Evolutionary conservation across 2,329 filamentous ascomycete genomes (phyloP), one percentile per base, ranked within the genome.

Genomic region (Pestalotiopsis sp.): DNA sequence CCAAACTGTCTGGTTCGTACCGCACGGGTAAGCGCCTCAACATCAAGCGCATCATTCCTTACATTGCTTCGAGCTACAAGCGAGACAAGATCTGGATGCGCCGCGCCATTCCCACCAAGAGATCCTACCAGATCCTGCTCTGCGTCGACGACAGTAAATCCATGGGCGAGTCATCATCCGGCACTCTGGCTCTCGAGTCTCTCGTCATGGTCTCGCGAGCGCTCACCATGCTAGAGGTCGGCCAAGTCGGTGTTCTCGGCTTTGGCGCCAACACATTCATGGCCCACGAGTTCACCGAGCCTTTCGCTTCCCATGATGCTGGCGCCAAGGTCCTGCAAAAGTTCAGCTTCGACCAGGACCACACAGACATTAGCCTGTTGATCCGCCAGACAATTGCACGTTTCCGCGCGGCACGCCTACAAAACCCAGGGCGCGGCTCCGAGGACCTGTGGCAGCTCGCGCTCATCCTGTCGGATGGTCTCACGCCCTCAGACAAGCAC

Each of bases 51-150:
- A 99, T 99, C 82, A 99, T 99, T 76, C 96, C 97, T 0, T 99
- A 99, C 83, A 98, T 99, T 74, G 96, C 97, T 1, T 98, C 95
- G 0, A 92, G 93, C 78, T 99, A 98, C 87, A 98, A 98, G 86
- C 93, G 96, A 70, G 96, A 99, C 88, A 99, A 99, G 86, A 99
- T 99, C 82, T 99, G 96, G 96, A 97, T 99, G 92, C 92, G 97
- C 14, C 91, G 97, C 68, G 92, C 90, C 41, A 90, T 97, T 64
- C 97, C 97, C 1, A 95, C 92, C 49, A 98, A 98, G 82, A 92
- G 97, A 56, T 92, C 91, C 68, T 99, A 99, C 82, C 97, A 99
- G 81, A 97, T 99, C 80, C 90, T 99, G 84, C 91, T 99, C 64
- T 97, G 96, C 52, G 94, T 99, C 49, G 96, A 99, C 80, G 96